These are phyloP conservation scores for Auriscalpium orientale DNA, from an alignment of 768 basidiomycete genomes.

Conservation along the genomic window DNA sequence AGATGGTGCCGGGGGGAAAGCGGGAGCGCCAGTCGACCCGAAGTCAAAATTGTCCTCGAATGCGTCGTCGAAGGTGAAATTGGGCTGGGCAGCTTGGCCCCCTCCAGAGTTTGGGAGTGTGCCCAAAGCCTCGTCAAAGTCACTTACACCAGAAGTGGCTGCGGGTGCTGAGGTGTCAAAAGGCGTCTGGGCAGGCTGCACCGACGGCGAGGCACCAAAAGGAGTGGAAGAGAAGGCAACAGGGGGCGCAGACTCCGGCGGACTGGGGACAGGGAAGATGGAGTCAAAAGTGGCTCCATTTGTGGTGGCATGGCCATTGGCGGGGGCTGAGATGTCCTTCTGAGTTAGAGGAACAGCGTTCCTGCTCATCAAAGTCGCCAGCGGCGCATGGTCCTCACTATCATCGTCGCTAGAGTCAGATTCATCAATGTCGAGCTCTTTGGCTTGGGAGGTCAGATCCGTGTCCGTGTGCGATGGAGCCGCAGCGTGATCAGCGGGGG, in stretches of 20 bases:
- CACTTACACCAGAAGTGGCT: conserved; percentile 34
- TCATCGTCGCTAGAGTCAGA: conserved; percentile 44
- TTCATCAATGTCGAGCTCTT: conserved; percentile 52
- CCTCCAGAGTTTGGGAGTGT: conserved; percentile 35
- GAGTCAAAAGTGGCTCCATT: neutral
- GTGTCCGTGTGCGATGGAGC: conserved; percentile 23
- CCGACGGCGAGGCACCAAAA: conserved; percentile 8
- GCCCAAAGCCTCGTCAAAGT: conserved; percentile 71
- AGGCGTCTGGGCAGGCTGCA: conserved; percentile 4
- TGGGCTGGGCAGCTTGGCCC: conserved; percentile 25
- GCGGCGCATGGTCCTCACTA: conserved; percentile 20
- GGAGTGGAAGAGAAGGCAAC: conserved; percentile 5
- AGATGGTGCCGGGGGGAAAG: neutral
- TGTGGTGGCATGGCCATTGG: neutral
- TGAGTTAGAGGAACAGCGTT: neutral
- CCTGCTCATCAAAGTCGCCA: conserved; percentile 15
- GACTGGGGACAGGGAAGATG: neutral
- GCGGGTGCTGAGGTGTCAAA: conserved; percentile 4
- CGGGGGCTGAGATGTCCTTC: neutral
- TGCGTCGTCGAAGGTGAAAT: conserved; percentile 58
- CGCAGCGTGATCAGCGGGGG: neutral
- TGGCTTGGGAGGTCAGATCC: conserved; percentile 43
- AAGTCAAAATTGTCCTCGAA: conserved; percentile 69
- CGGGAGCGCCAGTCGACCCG: conserved; percentile 20
- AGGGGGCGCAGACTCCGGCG: neutral